Evolutionary conservation across 805 yeast genomes (phyloP).

Genomic region (Wickerhamiella cacticola): DNA sequence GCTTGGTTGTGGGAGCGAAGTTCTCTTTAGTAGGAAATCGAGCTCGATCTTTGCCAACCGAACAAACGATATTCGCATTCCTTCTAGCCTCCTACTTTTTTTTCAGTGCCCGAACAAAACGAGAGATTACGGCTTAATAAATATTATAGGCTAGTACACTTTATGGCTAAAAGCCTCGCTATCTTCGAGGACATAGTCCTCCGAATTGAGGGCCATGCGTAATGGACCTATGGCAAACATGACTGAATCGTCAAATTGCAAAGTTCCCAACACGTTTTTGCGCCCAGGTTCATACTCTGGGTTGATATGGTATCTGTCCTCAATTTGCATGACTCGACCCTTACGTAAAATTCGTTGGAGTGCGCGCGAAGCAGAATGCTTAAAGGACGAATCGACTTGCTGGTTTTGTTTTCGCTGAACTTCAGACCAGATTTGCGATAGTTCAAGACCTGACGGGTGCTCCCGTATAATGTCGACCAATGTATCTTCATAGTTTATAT

Average conservation of each 20-base stretch:
- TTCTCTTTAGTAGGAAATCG: background rate
- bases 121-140: no score
- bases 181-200: slow-evolving; percentile 27
- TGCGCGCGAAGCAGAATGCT: slow-evolving; percentile 31
- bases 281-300: slow-evolving; percentile 27
- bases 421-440: slow-evolving; percentile 19
- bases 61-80: slow-evolving; percentile 13
- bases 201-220: slow-evolving; percentile 28
- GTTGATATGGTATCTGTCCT: slow-evolving; percentile 25
- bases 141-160: slow-evolving; percentile 17
- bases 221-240: slow-evolving; percentile 29
- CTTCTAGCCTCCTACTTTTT: no score
- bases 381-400: slow-evolving; percentile 26
- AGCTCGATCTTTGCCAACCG: slow-evolving; percentile 12
- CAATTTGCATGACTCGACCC: slow-evolving; percentile 27
- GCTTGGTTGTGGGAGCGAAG: slow-evolving; percentile 3
- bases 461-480: slow-evolving; percentile 26
- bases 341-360: slow-evolving; percentile 29
- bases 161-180: slow-evolving; percentile 30
- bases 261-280: slow-evolving; percentile 25
- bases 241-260: slow-evolving; percentile 29
- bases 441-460: slow-evolving; percentile 22
- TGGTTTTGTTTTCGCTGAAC: slow-evolving; percentile 22
- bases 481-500: slow-evolving; percentile 26
- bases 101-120: background rate